These are phyloP conservation scores for Neurospora sp. DNA, from an alignment of 2,329 filamentous ascomycete species.

Conservation along the genomic window DNA sequence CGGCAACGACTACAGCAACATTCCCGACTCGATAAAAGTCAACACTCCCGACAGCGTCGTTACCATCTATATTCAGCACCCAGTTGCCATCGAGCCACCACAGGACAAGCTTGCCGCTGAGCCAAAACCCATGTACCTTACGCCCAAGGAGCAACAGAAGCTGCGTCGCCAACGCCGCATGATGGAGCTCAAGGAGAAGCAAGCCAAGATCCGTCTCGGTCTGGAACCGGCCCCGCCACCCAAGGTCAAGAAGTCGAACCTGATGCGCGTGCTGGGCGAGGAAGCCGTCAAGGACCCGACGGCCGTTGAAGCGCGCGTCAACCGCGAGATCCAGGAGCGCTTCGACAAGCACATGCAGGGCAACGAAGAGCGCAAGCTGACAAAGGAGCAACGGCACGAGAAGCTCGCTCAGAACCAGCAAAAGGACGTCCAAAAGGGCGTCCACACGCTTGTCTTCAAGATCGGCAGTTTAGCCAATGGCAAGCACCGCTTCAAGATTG, in stretches of 20 bases:
- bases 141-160: constrained; percentile 83
- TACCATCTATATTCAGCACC: constrained; percentile 86
- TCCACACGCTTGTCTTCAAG: constrained; percentile 80
- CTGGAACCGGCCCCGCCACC: constrained; percentile 83
- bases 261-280: constrained; percentile 94
- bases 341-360: constrained; percentile 64
- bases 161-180: constrained; percentile 80
- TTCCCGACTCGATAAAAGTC: constrained; percentile 62
- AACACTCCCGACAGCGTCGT: constrained; percentile 74
- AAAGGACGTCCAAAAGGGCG: constrained; percentile 77
- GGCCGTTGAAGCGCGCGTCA: constrained; percentile 89
- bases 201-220: constrained; percentile 89
- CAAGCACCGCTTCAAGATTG: constrained; percentile 87
- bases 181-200: constrained; percentile 89
- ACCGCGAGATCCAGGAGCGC: constrained; percentile 83
- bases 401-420: constrained; percentile 78
- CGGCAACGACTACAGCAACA: constrained; percentile 62
- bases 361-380: constrained; percentile 81
- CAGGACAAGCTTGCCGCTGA: constrained; percentile 74
- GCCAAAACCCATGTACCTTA: constrained; percentile 87
- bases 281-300: constrained; percentile 91
- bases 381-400: constrained; percentile 75
- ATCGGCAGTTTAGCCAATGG: constrained; percentile 85
- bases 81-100: constrained; percentile 80
- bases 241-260: constrained; percentile 93